Percentiles rank a stretch among this genome's conserved stretches.
Evolutionary conservation across 75 land plant species (phyloP).

Genomic region (Cupressus sempervirens): DNA sequence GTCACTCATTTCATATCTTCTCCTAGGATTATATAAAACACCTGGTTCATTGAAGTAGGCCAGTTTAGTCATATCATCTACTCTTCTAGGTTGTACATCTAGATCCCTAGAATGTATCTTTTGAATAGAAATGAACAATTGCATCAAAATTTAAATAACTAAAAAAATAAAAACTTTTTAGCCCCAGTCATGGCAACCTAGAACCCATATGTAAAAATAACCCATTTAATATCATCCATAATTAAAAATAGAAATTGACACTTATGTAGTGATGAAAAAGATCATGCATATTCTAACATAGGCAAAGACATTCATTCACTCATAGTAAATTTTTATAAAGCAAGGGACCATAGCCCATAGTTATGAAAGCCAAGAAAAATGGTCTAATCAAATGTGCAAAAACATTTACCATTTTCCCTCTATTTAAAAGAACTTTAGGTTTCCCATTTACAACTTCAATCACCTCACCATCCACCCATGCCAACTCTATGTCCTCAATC

Average conservation of each 20-base stretch:
- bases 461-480: too few relatives aligned
- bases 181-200: not conserved
- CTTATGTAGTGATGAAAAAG: not conserved
- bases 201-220: not conserved
- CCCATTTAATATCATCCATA: not conserved
- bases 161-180: not conserved
- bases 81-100: conserved; percentile 78
- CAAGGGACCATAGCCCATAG: too few relatives aligned
- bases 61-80: too few relatives aligned
- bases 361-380: too few relatives aligned
- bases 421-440: too few relatives aligned
- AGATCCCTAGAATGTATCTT: conserved; percentile 66
- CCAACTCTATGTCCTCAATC: too few relatives aligned
- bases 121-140: conserved; percentile 36
- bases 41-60: conserved; percentile 96
- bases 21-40: too few relatives aligned
- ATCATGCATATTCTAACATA: not conserved
- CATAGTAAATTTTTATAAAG: too few relatives aligned
- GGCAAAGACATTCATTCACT: not conserved
- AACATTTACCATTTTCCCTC: too few relatives aligned
- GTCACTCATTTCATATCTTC: conserved; percentile 87
- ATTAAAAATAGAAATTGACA: not conserved
- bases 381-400: too few relatives aligned
- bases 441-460: too few relatives aligned
- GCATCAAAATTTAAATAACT: not conserved